Conservation (phyloP, 2,329 filamentous ascomycete genomes). For the Aspergillus pseudonomiae region DNA sequence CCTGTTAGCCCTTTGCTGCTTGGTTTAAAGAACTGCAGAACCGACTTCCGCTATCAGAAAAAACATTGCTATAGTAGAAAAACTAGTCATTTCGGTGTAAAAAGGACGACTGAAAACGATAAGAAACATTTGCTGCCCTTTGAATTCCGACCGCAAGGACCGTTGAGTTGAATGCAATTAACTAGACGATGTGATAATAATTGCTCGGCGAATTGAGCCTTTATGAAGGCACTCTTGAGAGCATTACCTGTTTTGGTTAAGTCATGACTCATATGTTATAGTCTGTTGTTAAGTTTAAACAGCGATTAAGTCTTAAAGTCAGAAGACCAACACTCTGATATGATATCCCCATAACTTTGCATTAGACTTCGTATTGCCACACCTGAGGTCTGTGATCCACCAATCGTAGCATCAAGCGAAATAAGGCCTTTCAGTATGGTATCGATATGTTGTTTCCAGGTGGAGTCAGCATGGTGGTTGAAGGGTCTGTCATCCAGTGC, state of each 20-base stretch:
- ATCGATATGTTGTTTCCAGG: conserved; percentile 20
- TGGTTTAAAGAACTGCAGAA: no score
- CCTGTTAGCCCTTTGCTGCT: no score
- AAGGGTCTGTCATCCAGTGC: background rate
- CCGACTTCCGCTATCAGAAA: no score
- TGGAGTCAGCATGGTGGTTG: background rate
- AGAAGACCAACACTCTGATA: conserved; percentile 27
- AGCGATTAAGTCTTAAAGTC: conserved; percentile 14
- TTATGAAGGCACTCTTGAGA: background rate
- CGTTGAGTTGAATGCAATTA: background rate
- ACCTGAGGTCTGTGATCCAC: conserved; percentile 22
- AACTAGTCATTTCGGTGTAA: background rate
- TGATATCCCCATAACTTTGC: conserved; percentile 21
- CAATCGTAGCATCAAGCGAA: conserved; percentile 26
- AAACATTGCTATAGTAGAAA: background rate
- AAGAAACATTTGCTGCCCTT: background rate
- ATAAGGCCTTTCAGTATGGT: conserved; percentile 25
- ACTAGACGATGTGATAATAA: background rate
- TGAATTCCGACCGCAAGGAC: background rate
- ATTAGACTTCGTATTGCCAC: conserved; percentile 17
- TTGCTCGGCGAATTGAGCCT: background rate
- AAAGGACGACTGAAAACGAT: background rate
- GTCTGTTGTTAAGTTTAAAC: background rate
- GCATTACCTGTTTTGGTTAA: background rate
- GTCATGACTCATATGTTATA: background rate